A percentile compares a stretch with the other conserved stretches of the same genome.
phyloP scores from a whole-genome alignment of 345 rosid genomes.

The Heritiera fomes region DNA sequence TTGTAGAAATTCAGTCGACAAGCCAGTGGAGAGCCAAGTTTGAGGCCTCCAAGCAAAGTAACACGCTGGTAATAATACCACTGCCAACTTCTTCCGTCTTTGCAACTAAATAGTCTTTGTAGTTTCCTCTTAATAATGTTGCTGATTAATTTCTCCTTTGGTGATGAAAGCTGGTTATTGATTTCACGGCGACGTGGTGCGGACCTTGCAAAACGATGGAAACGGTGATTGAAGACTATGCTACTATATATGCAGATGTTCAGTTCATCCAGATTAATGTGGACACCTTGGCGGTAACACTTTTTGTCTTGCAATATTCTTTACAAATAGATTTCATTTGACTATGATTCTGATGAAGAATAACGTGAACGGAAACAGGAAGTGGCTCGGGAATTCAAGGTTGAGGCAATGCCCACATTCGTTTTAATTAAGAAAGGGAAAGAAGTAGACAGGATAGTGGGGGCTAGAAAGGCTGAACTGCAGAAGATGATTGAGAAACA shows the following conservation, averaged over 20 bases:
- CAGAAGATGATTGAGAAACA: constrained; percentile 59
- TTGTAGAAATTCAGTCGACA: constrained; percentile 49
- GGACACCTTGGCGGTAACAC: constrained; percentile 52
- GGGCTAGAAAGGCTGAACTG: constrained; percentile 55
- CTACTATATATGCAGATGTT: constrained; percentile 54
- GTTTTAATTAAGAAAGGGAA: constrained; percentile 62
- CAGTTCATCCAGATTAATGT: constrained; percentile 76
- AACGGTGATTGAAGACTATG: constrained; percentile 49
- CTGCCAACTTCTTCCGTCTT: background rate
- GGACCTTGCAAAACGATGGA: constrained; percentile 71
- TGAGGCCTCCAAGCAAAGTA: constrained; percentile 50
- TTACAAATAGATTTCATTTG: background rate
- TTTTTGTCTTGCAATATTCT: no score
- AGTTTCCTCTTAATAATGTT: background rate
- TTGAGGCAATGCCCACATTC: constrained; percentile 25
- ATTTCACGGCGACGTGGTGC: constrained; percentile 83
- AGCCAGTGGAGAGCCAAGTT: constrained; percentile 59
- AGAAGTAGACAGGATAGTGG: constrained; percentile 56
- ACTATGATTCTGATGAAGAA: background rate
- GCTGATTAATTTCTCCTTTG: background rate
- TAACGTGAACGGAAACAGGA: constrained; percentile 1
- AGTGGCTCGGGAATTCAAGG: constrained; percentile 12
- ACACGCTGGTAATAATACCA: constrained; percentile 54
- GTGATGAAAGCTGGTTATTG: constrained; percentile 51
- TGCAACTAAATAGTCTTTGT: background rate